phyloP scores from a whole-genome alignment of 164 flowering plant species.

The Protea cynaroides region DNA sequence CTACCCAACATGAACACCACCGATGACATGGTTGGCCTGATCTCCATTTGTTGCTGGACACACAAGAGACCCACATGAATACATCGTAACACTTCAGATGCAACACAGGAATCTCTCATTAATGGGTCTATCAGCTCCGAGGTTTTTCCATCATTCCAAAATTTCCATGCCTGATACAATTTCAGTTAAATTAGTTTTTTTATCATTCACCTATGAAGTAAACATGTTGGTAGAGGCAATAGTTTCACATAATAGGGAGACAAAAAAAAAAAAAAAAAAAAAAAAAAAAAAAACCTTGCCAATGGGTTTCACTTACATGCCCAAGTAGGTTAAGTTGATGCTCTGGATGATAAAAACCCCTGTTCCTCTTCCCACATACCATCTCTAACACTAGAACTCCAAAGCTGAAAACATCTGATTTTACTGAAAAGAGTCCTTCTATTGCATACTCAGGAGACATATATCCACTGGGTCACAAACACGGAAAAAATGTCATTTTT shows the following conservation, averaged over 20 bases:
- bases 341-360: constrained; percentile 17
- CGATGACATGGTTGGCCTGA: constrained; percentile 24
- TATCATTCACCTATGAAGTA: too few species aligned
- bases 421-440: constrained; percentile 29
- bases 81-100: constrained; percentile 10
- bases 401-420: constrained; percentile 37
- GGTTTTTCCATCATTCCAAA: constrained; percentile 17
- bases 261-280: too few species aligned
- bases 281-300: too few species aligned
- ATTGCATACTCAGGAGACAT: constrained; percentile 37
- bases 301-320: constrained; percentile 6
- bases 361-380: constrained; percentile 23
- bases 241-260: too few species aligned
- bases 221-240: too few species aligned
- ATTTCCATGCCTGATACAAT: constrained; percentile 23
- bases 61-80: constrained; percentile 28
- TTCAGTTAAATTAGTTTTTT: not conserved
- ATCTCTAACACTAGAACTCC: constrained; percentile 34
- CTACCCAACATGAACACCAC: constrained; percentile 29
- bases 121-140: constrained; percentile 9
- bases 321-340: constrained; percentile 15
- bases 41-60: constrained; percentile 21
- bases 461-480: too few species aligned
- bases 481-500: too few species aligned
- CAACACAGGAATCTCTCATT: not conserved